Base-by-base conservation (phyloP, 2,329 filamentous ascomycete species). In the Paecilomyces sp. region DNA sequence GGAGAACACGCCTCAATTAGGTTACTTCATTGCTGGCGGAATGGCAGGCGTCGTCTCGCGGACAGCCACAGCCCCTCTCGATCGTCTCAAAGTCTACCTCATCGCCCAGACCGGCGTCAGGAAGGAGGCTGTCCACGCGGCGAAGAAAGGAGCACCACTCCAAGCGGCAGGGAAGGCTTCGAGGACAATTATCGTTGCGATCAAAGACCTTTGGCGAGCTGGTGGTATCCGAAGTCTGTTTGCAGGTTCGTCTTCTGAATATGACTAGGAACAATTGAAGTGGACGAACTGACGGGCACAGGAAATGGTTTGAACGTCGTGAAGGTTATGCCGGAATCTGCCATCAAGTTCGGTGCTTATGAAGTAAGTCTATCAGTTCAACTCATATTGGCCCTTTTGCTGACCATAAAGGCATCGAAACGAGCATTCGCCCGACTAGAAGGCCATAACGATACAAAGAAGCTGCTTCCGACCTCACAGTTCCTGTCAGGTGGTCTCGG, bases 291-390 rank as follows among this genome's bases (percentile, higher is more conserved):
- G 58, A 72, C 59, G 22, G 9, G 28, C 24, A 7, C 67, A 96
- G 92, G 94, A 41, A 99, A 99, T 70, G 94, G 94, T 3, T 80
- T 99, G 66, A 99, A 99, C 67, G 92, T 99, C 2, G 76, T 97
- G 70, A 99, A 99, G 76, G 94, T 99, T 62, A 96, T 97, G 91
- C 94, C 94, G 0, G 94, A 99, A 78, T 97, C 93, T 30, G 93
- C 94, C 28, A 96, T 99, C 72, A 96, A 97, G 76, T 99, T 99
- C 73, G 94, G 94, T 61, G 93, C 92, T 22, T 99, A 97, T 71
- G 94, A 99, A 79, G 85, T 84, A 73, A 68, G 76, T 61, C 62
- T 13, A 30, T 6, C 51, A 25, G 51, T 30, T 51, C 13, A 18
- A 30, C n/a, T 34, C 51, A 12, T 50, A 56, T 30, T 34, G 13